Evolutionary conservation across 257 asterid genomes (phyloP).

Genomic region (Capsicum baccatum): DNA sequence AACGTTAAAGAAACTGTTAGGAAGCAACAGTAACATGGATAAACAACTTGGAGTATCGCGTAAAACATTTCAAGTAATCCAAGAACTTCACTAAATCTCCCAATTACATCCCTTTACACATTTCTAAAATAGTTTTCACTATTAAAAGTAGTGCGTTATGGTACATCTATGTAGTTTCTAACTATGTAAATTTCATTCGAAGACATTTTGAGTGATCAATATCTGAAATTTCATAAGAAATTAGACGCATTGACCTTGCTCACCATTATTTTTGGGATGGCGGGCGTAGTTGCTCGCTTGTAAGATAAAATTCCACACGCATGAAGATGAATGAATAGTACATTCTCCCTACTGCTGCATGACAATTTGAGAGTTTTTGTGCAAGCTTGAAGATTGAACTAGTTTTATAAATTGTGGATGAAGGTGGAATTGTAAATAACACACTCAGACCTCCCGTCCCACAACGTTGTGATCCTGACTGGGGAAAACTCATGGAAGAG

Average conservation of each 20-base stretch:
- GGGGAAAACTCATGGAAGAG: slow-evolving; percentile 88
- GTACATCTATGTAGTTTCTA: no score
- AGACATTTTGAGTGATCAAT: background rate
- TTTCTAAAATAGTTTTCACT: no score
- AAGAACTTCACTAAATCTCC: background rate
- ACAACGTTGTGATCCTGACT: slow-evolving; percentile 73
- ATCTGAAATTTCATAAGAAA: background rate
- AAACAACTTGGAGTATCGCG: background rate
- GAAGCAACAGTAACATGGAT: background rate
- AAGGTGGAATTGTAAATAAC: slow-evolving; percentile 90
- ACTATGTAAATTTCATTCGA: no score
- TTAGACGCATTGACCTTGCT: background rate
- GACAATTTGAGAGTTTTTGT: background rate
- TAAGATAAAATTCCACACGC: background rate
- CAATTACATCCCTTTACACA: no score
- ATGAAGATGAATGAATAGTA: background rate
- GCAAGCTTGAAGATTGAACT: slow-evolving; percentile 9
- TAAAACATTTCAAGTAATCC: background rate
- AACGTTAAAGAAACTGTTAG: background rate
- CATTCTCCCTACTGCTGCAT: background rate
- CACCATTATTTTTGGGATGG: background rate
- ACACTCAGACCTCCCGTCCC: slow-evolving; percentile 87
- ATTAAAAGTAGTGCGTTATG: no score
- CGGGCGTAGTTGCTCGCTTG: background rate
- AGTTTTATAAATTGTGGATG: slow-evolving; percentile 21